These are phyloP conservation scores for Dorcoceras hygrometricum DNA, from an alignment of 257 asterid genomes.

Conservation along the genomic window DNA sequence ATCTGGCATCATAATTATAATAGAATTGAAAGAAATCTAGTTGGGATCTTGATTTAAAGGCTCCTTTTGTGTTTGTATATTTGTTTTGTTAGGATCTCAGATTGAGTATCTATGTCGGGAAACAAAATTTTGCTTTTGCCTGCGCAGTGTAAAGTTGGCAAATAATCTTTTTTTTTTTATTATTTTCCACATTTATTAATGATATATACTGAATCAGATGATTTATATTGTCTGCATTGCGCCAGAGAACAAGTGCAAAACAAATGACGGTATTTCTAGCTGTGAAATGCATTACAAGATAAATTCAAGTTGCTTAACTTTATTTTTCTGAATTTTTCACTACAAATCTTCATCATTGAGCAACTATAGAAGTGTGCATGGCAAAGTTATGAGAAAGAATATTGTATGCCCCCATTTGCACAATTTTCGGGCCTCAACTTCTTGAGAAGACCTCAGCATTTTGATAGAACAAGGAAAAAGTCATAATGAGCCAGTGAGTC, in stretches of 20 bases:
- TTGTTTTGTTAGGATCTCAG: conserved; percentile 26
- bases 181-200: conserved; percentile 1
- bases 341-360: neutral
- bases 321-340: neutral
- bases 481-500: too few species aligned
- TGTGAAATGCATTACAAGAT: neutral
- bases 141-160: conserved; percentile 40
- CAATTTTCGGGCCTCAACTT: neutral
- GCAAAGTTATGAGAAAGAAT: too few species aligned
- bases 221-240: neutral
- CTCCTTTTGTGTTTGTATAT: neutral
- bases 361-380: too few species aligned
- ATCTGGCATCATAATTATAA: conserved; percentile 13
- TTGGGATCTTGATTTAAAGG: neutral
- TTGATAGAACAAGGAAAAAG: too few species aligned
- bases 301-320: neutral
- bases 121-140: conserved; percentile 24
- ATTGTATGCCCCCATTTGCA: neutral
- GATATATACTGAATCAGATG: neutral
- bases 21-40: conserved; percentile 20
- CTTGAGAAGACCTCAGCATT: neutral
- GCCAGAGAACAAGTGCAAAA: neutral
- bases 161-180: conserved; percentile 9
- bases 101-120: conserved; percentile 19
- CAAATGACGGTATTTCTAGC: neutral